Percentiles rank a stretch among this genome's conserved stretches.
Evolutionary conservation across 2,329 filamentous ascomycete species (phyloP).

Genomic region (Zasmidium citrigriseum): DNA sequence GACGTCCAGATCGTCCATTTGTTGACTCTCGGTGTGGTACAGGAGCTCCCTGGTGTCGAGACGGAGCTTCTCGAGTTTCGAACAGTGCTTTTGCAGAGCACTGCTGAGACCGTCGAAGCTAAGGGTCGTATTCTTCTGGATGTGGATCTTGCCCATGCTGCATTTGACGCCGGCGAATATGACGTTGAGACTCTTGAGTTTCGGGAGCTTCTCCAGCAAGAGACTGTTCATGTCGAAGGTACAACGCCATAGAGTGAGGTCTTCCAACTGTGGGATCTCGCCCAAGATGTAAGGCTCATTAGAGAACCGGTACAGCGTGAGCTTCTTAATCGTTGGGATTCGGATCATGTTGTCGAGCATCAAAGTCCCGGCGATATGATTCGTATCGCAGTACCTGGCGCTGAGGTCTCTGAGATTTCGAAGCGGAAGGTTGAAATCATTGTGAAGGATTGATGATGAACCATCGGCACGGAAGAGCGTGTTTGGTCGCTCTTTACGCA

Average conservation of each 20-base stretch:
- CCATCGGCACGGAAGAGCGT: not conserved
- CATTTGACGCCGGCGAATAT: not conserved
- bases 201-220: not conserved
- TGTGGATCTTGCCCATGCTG: not conserved
- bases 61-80: constrained; percentile 3
- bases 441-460: not conserved
- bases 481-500: not conserved
- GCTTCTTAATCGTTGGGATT: not conserved
- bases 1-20: not conserved
- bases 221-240: not conserved
- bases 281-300: not conserved
- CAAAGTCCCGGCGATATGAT: not conserved
- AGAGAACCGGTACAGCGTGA: not conserved
- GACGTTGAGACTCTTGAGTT: constrained; percentile 6
- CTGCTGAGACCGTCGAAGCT: not conserved
- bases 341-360: not conserved
- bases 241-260: not conserved
- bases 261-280: not conserved
- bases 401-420: not conserved
- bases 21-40: not conserved
- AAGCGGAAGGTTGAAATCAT: not conserved
- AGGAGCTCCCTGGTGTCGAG: not conserved
- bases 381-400: not conserved
- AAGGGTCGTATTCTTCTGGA: constrained; percentile 1
- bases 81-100: not conserved